Base-by-base conservation (phyloP, 768 basidiomycete genomes). In the Termitomyces sp. region DNA sequence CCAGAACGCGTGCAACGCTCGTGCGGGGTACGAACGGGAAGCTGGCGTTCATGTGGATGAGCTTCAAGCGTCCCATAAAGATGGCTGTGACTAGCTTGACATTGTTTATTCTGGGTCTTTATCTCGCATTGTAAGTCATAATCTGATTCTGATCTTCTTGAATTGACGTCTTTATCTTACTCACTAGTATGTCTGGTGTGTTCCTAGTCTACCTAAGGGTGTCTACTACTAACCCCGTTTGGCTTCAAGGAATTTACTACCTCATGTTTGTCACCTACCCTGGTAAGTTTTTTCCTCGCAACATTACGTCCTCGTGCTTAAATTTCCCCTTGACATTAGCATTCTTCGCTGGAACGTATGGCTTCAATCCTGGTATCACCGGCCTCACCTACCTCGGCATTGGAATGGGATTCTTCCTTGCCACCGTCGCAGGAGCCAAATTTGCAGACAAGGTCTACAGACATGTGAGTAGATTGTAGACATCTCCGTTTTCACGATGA, bases 191-290 rank as follows among this genome's bases (percentile, higher is more conserved):
- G 72, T 85, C 82, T 65, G 83, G 83, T 81, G 42, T 64, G 72
- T 70, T 15, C 9, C 15, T 22, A 33, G 30, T 46, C 34, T 33
- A 2, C 33, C 6, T 44, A 18, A n/a, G 22, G 24, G 11, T 37
- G 5, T 9, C 24, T 50, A 18, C 16, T 41, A 30, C 27, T 13
- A 16, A n/a, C 18, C 16, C 30, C 16, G 37, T 27, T 8, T 22
- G n/a, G 37, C n/a, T 47, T 22, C 15, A 46, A 68, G 73, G 86
- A 34, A 86, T 88, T 59, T 88, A 84, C 70, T 91, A 89, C 73
- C 74, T 90, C 42, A 83, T 86, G 79, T 86, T 87, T 63, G 73
- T 86, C 1, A 88, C 87, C 2, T 88, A 89, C 70, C 79, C 85
- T 1, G 63, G 84, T 82, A 68, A 27, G 76, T 70, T 15, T n/a